phyloP scores from a whole-genome alignment of 345 rosid genomes.

The Erodium maritimum region DNA sequence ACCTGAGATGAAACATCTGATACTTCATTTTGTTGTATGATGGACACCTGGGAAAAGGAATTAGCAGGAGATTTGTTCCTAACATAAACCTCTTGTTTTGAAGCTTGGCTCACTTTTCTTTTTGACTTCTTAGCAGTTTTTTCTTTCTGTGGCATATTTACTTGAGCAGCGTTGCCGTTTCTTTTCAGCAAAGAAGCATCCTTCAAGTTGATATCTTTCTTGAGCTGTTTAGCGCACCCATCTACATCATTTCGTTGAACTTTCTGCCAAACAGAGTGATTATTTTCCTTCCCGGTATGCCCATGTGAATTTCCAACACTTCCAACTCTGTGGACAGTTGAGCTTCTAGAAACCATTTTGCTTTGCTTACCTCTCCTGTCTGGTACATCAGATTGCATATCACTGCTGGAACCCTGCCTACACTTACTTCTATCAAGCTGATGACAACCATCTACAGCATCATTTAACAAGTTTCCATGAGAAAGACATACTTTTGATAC shows the following conservation, averaged over 20 bases:
- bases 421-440: conserved; percentile 5
- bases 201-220: conserved; percentile 14
- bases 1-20: conserved; percentile 9
- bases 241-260: conserved; percentile 26
- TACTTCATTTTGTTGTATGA: conserved; percentile 12
- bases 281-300: conserved; percentile 24
- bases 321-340: conserved; percentile 15
- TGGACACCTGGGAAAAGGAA: conserved; percentile 5
- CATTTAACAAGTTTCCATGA: conserved; percentile 7
- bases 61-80: conserved; percentile 18
- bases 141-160: conserved; percentile 11
- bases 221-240: conserved; percentile 13
- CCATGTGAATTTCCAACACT: conserved; percentile 14
- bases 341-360: conserved; percentile 17
- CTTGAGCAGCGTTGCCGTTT: conserved; percentile 13
- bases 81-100: conserved; percentile 17
- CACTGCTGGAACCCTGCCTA: conserved; percentile 4
- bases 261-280: conserved; percentile 39
- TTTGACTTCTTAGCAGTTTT: conserved; percentile 23
- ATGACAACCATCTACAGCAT: conserved; percentile 12
- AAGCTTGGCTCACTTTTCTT: conserved; percentile 17
- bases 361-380: conserved; percentile 20
- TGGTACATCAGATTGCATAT: conserved; percentile 10
- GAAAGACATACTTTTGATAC: conserved; percentile 7
- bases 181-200: conserved; percentile 12